Evolutionary conservation across 2,329 filamentous ascomycete genomes (phyloP), one percentile per base, ranked within the genome.

Genomic region (Rhexocercosporidium sp.): DNA sequence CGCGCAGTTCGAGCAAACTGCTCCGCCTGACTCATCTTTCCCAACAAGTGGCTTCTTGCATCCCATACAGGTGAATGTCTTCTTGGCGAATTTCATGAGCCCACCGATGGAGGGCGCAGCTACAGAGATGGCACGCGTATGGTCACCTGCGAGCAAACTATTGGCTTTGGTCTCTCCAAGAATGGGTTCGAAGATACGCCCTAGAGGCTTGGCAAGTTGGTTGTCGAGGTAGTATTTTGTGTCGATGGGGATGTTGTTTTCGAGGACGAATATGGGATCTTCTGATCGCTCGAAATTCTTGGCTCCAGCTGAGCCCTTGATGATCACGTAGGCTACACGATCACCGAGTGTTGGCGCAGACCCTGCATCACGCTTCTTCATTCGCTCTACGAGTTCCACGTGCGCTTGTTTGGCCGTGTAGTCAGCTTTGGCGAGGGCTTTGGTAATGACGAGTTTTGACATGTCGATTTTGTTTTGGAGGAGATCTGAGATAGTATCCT

Each of bases 181-280:
- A 69, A 99, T 98, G 53, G 96, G 96, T 79, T 99, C 96, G 84
- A 99, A 99, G 77, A 99, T 99, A 77, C 96, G 90, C 4, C 90
- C 90, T 2, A 99, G 85, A 0, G 96, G 96, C 80, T 99, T 99
- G 9, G 96, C 92, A 20, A 99, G 89, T 80, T 99, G 96, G 78
- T 99, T 99, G 79, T 99, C 96, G 22, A 99, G 89, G 79, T 99
- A 99, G 82, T 98, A 99, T 79, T 93, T 96, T 3, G 96, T 98
- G 80, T 99, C 96, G 77, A 99, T 97, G 12, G 96, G 96, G 66
- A 99, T 87, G 75, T 98, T 99, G 85, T 99, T 92, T 79, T 99
- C 96, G 1, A 99, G 87, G 16, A 99, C 96, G 80, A 91, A 99
- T 75, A 99, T 94, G 1, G 96, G 96, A 77, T 99, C 96, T 81